Base-by-base conservation (phyloP, 179 eudicot genomes). In the Gypsophila paniculata region DNA sequence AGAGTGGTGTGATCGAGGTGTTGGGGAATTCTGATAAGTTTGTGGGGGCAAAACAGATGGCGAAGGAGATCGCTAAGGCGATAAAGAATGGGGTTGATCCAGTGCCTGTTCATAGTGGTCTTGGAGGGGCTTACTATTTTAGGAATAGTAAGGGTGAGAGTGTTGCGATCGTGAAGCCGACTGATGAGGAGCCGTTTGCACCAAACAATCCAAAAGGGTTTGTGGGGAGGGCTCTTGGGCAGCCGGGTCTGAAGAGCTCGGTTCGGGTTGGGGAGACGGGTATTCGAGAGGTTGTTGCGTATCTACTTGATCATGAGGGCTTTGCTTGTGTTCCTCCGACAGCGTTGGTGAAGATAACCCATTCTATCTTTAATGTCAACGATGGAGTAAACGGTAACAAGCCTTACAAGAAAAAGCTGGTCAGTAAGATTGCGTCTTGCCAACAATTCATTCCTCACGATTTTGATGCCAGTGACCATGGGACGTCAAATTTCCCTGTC, bases 221-320 rank as follows among this genome's bases (percentile, higher is more conserved):
- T 74, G 91, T 86, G 25, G 96, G 96, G 1, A 75, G 84, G 72
- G 87, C 89, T 72, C 83, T 90, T 10, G 96, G 96, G 59, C 92
- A 86, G 60, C 96, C 93, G 0, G 96, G 96, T 12, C 48, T 90
- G 44, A 90, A 90, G 62, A 84, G 85, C 2, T 85, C 96, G 0
- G 93, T 90, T 8, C 81, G 96, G 25, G 93, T 90, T 54, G 96
- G 96, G 44, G 96, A 90, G 86, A 90, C 93, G 0, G 96, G 96
- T 2, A 71, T 86, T 63, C 74, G 96, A 42, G 96, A 90, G 75
- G 96, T 90, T 18, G 96, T 92, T 12, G 96, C 96, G 8, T 90
- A 86, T 79, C 93, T 90, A 65, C 93, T 90, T 57, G 96, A 90
- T 75, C 74, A 82, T 59, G 84, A 81, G 63, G 86, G 85, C 71